These are phyloP conservation scores for Plantago major DNA, from an alignment of 257 asterid genomes.

Conservation along the genomic window DNA sequence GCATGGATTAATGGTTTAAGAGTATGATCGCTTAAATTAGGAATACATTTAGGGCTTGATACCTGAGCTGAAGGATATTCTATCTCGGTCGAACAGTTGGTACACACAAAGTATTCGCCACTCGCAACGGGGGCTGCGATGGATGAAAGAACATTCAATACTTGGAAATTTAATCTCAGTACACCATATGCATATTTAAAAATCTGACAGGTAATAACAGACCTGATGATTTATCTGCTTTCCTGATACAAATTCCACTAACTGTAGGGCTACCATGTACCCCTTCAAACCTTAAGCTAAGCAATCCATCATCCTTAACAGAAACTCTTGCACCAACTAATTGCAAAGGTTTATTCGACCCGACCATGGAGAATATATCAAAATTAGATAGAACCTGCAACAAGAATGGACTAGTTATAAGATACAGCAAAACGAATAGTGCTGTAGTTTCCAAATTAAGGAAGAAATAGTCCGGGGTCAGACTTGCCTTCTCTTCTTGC, in stretches of 20 bases:
- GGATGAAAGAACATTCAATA: slow-evolving; percentile 17
- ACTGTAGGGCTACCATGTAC: slow-evolving; percentile 72
- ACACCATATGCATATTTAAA: background rate
- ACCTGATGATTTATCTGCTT: slow-evolving; percentile 50
- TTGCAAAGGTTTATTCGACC: slow-evolving; percentile 89
- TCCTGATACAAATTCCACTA: slow-evolving; percentile 86
- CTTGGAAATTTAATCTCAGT: background rate
- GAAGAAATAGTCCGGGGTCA: background rate
- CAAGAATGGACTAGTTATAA: slow-evolving; percentile 16
- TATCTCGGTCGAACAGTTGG: slow-evolving; percentile 62
- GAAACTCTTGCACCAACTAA: slow-evolving; percentile 61
- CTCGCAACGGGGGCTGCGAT: slow-evolving; percentile 41
- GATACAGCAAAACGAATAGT: background rate
- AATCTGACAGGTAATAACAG: slow-evolving; percentile 10
- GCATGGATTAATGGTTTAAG: slow-evolving; percentile 11
- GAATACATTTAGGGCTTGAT: slow-evolving; percentile 8
- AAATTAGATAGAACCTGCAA: slow-evolving; percentile 81
- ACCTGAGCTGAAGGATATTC: slow-evolving; percentile 79
- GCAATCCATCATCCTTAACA: slow-evolving; percentile 56
- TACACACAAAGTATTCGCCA: slow-evolving; percentile 48
- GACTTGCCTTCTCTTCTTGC: slow-evolving; percentile 89
- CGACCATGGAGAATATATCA: slow-evolving; percentile 86
- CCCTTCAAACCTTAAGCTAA: slow-evolving; percentile 73
- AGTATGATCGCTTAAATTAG: background rate
- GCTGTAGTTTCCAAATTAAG: slow-evolving; percentile 8